phyloP scores from a whole-genome alignment of 2,329 filamentous ascomycete species.

The Pyrenophora teres region DNA sequence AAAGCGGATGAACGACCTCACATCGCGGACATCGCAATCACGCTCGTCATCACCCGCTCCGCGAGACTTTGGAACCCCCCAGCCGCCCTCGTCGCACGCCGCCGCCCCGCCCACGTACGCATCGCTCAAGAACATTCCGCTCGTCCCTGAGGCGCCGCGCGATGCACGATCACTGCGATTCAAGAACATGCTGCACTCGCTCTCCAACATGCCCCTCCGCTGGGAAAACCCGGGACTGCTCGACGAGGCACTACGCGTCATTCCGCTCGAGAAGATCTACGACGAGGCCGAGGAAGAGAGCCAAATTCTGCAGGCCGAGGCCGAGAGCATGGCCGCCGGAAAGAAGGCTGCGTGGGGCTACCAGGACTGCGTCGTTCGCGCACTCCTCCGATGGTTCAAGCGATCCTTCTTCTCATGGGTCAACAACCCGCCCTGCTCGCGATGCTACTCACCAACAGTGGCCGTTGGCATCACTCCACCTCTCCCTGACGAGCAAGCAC shows the following conservation, averaged over 20 bases:
- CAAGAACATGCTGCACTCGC: conserved; percentile 75
- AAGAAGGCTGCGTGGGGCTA: conserved; percentile 91
- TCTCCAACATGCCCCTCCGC: conserved; percentile 86
- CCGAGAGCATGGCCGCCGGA: conserved; percentile 81
- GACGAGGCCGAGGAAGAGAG: conserved; percentile 91
- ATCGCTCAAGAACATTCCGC: conserved; percentile 66
- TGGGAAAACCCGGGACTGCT: conserved; percentile 96
- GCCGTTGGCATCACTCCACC: conserved; percentile 82
- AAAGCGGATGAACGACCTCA: conserved; percentile 83
- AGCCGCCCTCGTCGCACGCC: conserved; percentile 38
- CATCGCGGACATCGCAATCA: conserved; percentile 61
- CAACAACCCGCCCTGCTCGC: conserved; percentile 86
- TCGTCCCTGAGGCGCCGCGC: conserved; percentile 73
- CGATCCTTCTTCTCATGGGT: conserved; percentile 94
- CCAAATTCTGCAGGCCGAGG: conserved; percentile 84
- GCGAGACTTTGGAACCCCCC: conserved; percentile 52
- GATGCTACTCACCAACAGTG: conserved; percentile 81
- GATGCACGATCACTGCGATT: conserved; percentile 56
- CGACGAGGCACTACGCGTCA: conserved; percentile 84
- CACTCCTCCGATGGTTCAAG: conserved; percentile 94
- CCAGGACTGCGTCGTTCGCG: conserved; percentile 92
- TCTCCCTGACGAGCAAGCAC: conserved; percentile 85
- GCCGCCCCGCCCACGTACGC: conserved; percentile 62
- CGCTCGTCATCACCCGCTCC: conserved; percentile 64
- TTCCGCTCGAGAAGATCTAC: conserved; percentile 90